Conservation (phyloP, 1,284 basidiomycete genomes). For the Cerioporus squamosus region DNA sequence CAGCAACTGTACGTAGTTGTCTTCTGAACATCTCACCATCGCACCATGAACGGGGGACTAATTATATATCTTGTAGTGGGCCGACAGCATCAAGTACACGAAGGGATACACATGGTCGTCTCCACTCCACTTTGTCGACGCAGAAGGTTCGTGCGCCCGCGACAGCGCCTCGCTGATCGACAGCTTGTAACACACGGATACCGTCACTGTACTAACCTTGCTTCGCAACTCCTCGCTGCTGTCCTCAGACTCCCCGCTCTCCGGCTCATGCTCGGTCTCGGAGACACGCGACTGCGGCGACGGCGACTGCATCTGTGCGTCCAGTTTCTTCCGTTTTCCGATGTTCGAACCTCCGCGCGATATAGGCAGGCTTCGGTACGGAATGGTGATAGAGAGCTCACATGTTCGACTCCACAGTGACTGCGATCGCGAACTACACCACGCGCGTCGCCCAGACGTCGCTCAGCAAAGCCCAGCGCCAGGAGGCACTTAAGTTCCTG, state of each 20-base stretch:
- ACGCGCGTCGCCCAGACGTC: conserved; percentile 48
- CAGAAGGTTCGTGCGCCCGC: conserved; percentile 7
- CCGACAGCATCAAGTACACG: conserved; percentile 15
- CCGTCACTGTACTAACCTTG: not conserved
- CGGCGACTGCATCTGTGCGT: conserved; percentile 17
- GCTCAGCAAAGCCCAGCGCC: conserved; percentile 44
- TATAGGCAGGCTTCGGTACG: no score
- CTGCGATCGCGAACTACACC: conserved; percentile 60
- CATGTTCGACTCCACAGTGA: not conserved
- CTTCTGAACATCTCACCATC: not conserved
- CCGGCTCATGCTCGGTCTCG: conserved; percentile 18
- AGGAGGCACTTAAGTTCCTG: conserved; percentile 57
- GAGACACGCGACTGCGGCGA: conserved; percentile 19
- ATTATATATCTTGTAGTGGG: conserved; percentile 7
- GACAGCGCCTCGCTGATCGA: not conserved
- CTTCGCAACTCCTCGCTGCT: no score
- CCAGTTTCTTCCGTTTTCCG: not conserved
- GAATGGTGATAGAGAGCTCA: not conserved
- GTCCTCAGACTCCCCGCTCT: conserved; percentile 13
- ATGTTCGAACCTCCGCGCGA: no score
- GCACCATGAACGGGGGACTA: not conserved
- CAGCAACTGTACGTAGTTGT: conserved; percentile 7
- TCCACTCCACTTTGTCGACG: conserved; percentile 18
- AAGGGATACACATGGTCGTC: conserved; percentile 18
- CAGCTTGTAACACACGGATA: not conserved